Conservation (phyloP, 1,284 basidiomycete species). For the Fomitopsis betulina region DNA sequence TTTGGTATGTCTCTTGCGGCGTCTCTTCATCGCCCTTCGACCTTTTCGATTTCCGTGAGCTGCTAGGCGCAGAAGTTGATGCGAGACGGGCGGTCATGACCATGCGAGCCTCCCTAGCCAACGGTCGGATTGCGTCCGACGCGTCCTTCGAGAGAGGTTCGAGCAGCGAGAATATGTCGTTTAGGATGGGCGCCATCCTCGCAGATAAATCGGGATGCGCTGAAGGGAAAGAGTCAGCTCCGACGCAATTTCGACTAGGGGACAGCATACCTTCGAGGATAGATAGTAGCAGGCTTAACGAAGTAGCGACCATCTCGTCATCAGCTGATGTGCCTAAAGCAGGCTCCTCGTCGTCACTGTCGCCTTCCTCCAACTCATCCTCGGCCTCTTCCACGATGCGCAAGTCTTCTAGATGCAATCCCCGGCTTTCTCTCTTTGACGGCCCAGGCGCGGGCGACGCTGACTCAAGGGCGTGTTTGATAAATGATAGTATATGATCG, state of each 20-base stretch:
- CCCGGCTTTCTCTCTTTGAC: conserved; percentile 7
- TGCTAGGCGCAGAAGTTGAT: conserved; percentile 39
- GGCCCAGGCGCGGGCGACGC: conserved; percentile 17
- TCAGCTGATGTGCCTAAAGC: conserved; percentile 35
- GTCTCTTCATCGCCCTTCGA: conserved; percentile 34
- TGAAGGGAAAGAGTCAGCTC: conserved; percentile 23
- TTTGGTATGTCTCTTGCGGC: conserved; percentile 70
- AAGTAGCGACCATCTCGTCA: conserved; percentile 71
- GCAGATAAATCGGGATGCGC: conserved; percentile 71
- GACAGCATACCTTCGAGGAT: conserved; percentile 67
- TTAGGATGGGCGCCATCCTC: conserved; percentile 55
- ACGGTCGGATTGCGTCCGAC: conserved; percentile 45
- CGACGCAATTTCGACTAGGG: not conserved
- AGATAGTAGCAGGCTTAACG: conserved; percentile 74
- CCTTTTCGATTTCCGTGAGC: conserved; percentile 25
- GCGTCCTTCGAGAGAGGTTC: conserved; percentile 47
- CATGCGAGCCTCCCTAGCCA: conserved; percentile 76
- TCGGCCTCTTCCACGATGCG: conserved; percentile 38
- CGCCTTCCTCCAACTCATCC: conserved; percentile 29
- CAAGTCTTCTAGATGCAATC: conserved; percentile 36
- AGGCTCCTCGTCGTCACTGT: conserved; percentile 59
- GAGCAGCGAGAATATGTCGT: conserved; percentile 67
- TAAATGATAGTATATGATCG: conserved; percentile 71
- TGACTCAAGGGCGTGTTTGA: conserved; percentile 62
- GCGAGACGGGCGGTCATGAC: conserved; percentile 77